Evolutionary conservation across 495 filamentous ascomycete species (phyloP).

Genomic region (Podospora tetraspora): DNA sequence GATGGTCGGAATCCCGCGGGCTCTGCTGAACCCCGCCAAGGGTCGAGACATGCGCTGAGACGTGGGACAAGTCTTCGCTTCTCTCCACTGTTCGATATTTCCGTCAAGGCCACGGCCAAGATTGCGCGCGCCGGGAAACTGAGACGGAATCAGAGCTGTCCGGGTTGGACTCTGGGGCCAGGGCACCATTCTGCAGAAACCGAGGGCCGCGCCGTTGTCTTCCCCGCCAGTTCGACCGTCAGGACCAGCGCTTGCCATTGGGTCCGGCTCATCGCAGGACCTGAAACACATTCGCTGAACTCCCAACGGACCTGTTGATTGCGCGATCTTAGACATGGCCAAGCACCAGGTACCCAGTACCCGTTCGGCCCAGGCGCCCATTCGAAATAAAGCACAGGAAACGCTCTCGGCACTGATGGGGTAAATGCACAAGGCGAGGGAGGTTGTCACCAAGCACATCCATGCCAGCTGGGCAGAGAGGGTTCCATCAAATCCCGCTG

Average conservation of each 20-base stretch:
- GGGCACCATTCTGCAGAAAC: background rate
- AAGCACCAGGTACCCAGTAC: background rate
- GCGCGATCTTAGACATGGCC: slow-evolving; percentile 33
- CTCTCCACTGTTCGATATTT: background rate
- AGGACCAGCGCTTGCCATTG: background rate
- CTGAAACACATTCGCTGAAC: slow-evolving; percentile 18
- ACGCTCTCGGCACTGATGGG: background rate
- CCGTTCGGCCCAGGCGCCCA: background rate
- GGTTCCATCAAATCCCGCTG: background rate
- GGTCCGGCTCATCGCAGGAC: slow-evolving; percentile 10
- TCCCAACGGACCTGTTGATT: slow-evolving; percentile 13
- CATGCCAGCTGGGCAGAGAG: background rate
- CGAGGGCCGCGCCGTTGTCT: background rate
- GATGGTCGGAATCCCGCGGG: background rate
- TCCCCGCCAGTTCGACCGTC: background rate
- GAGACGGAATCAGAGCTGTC: background rate
- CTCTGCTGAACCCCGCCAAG: background rate
- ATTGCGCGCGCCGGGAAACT: background rate
- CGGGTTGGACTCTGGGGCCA: background rate
- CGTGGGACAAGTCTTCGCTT: background rate
- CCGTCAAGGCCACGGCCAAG: background rate
- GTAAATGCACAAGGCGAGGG: background rate
- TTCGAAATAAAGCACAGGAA: background rate
- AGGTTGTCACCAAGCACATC: background rate
- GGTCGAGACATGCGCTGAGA: background rate